Evolutionary conservation across 192 early-diverging fungal species (phyloP).

Genomic region (Umbelopsis sp.): DNA sequence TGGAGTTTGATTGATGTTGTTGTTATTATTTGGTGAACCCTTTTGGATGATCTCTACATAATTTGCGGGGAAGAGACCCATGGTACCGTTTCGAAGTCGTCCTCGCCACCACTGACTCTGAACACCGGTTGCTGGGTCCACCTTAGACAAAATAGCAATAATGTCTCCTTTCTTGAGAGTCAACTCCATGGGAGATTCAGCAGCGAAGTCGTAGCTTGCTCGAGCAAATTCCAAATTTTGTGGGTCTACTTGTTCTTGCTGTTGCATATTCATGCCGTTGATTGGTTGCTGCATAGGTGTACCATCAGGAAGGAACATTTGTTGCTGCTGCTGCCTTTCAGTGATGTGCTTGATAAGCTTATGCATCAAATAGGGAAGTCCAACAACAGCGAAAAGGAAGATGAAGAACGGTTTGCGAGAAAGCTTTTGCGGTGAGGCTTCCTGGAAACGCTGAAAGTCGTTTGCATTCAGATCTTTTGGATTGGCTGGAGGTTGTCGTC

Average conservation of each 20-base stretch:
- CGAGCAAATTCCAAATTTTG: constrained; percentile 84
- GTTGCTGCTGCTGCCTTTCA: constrained; percentile 41
- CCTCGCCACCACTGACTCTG: constrained; percentile 93
- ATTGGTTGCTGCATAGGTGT: constrained; percentile 11
- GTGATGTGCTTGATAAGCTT: constrained; percentile 78
- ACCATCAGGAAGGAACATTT: constrained; percentile 37
- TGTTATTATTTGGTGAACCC: constrained; percentile 21
- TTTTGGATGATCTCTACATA: constrained; percentile 92
- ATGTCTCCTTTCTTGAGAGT: constrained; percentile 84
- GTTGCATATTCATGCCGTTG: constrained; percentile 5
- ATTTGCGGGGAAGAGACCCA: constrained; percentile 90
- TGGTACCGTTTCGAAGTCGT: constrained; percentile 72
- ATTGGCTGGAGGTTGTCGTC: constrained; percentile 69
- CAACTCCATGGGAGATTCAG: constrained; percentile 79
- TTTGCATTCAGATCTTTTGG: constrained; percentile 70
- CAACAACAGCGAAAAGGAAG: constrained; percentile 85
- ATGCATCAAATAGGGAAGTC: constrained; percentile 90
- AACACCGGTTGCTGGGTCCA: constrained; percentile 69
- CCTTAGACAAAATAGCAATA: constrained; percentile 85
- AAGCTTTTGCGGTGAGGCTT: constrained; percentile 43
- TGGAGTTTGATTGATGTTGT: not conserved
- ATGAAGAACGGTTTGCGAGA: constrained; percentile 76
- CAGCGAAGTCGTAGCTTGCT: constrained; percentile 84
- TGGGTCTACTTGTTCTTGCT: constrained; percentile 34
- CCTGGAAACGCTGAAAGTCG: constrained; percentile 76